Conservation (phyloP, 176 grass and related monocot species). For the Triticum urartu region DNA sequence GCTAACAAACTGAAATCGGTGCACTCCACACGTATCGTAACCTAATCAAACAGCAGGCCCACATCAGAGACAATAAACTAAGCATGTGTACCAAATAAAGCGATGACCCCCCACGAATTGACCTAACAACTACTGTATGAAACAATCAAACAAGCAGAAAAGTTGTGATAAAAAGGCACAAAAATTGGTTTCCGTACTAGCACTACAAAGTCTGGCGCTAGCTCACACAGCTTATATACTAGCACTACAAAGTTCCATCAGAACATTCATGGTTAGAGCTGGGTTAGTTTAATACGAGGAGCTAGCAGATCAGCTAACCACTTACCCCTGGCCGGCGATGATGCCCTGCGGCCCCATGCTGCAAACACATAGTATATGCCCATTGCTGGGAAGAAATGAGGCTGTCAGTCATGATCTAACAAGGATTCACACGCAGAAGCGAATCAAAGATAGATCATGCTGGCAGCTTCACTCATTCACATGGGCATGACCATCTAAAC, state of each 20-base stretch:
- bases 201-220: background rate
- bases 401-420: slow-evolving; percentile 68
- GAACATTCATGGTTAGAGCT: background rate
- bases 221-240: background rate
- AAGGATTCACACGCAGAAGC: slow-evolving; percentile 23
- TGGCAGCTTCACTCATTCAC: slow-evolving; percentile 79
- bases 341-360: background rate
- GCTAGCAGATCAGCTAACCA: background rate
- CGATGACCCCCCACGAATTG: background rate
- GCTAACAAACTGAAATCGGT: background rate
- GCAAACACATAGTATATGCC: background rate
- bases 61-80: background rate
- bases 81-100: background rate
- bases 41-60: background rate
- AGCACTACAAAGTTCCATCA: background rate
- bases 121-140: background rate
- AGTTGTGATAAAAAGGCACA: background rate
- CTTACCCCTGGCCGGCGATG: background rate
- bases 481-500: slow-evolving; percentile 1
- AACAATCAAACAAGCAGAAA: background rate
- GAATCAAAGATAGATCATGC: slow-evolving; percentile 70
- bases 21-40: background rate
- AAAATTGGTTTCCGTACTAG: background rate
- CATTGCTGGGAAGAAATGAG: slow-evolving; percentile 47
- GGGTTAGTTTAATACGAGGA: background rate